Evolutionary conservation across 805 yeast species (phyloP), one percentile per base, ranked within the genome.

Genomic region (Kuraishia piskuri): DNA sequence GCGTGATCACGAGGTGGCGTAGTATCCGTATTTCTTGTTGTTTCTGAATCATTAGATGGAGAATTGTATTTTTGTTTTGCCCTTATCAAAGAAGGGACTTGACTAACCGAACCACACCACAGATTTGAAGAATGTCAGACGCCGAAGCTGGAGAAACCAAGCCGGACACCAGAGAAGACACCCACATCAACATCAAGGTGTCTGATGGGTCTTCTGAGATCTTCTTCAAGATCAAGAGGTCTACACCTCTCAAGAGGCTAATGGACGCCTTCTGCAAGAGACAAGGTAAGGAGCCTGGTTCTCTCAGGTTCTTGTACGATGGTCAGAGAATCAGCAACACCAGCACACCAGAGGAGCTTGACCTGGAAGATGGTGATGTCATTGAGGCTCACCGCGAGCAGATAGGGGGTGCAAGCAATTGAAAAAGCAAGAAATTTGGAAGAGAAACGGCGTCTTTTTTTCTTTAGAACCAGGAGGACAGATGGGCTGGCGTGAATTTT

Each of bases 221-320:
- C 58, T 90, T 87, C 70, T 94, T 94, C 84, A 91, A 92, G 71
- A 92, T 94, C 70, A 90, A 91, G 75, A 81, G 88, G 72, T 78
- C 91, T 46, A 94, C 99, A 4, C 96, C 92, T 50, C 79, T 94
- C 76, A 88, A 82, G 70, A 88, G 96, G 73, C 83, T 94, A 63
- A 92, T 94, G 90, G 98, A 92, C 65, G 96, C 97, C 12, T 94
- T 92, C 69, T 95, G 98, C 69, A 91, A 91, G 73, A 88, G 99
- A 76, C 96, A 92, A 66, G 98, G 98, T 48, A 92, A 92, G 69
- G 83, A 86, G 58, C 73, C 86, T 65, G 82, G 80, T 60, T 82
- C 92, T 51, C 75, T 94, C 68, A 83, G 98, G 69, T 94, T 94
- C 69, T 76, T 94, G 64, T 85, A 85, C 66, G 99, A 94, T 59